These are phyloP conservation scores for Hanseniaspora hatyaiensis DNA, from an alignment of 805 yeast species.

Conservation along the genomic window DNA sequence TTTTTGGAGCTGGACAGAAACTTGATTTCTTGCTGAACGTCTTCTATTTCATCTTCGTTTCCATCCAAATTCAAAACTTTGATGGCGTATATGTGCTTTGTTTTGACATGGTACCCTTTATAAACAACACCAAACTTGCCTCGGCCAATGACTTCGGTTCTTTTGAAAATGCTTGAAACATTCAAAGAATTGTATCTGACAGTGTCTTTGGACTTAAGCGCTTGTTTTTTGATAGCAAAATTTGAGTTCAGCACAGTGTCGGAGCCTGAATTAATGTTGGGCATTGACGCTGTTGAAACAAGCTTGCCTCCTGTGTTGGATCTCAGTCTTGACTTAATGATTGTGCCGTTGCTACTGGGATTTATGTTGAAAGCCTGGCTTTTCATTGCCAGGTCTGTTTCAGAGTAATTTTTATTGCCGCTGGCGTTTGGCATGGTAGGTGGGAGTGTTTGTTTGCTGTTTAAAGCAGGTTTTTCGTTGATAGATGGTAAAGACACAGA, in stretches of 20 bases:
- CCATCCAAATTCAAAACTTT: conserved; percentile 87
- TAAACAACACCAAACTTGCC: conserved; percentile 97
- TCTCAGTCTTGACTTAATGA: not conserved
- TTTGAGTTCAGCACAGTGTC: not conserved
- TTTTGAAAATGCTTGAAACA: conserved; percentile 42
- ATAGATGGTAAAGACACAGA: conserved; percentile 1
- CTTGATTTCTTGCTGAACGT: conserved; percentile 86
- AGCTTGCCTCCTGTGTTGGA: conserved; percentile 5
- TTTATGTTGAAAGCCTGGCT: not conserved
- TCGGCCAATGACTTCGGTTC: conserved; percentile 85
- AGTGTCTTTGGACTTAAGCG: not conserved
- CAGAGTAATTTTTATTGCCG: not conserved
- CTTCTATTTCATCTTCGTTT: conserved; percentile 84
- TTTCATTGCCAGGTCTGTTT: not conserved
- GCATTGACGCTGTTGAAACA: not conserved
- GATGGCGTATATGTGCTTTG: conserved; percentile 78
- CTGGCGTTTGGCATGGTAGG: not conserved
- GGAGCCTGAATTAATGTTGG: not conserved
- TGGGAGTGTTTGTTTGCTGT: not conserved
- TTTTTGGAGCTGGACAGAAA: conserved; percentile 70
- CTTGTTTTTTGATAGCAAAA: not conserved
- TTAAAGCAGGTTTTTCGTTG: not conserved
- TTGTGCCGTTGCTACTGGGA: not conserved
- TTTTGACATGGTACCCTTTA: conserved; percentile 61
- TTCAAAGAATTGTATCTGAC: conserved; percentile 17